phyloP scores from a whole-genome alignment of 2,329 filamentous ascomycete species.

The Botrytis deweyae region DNA sequence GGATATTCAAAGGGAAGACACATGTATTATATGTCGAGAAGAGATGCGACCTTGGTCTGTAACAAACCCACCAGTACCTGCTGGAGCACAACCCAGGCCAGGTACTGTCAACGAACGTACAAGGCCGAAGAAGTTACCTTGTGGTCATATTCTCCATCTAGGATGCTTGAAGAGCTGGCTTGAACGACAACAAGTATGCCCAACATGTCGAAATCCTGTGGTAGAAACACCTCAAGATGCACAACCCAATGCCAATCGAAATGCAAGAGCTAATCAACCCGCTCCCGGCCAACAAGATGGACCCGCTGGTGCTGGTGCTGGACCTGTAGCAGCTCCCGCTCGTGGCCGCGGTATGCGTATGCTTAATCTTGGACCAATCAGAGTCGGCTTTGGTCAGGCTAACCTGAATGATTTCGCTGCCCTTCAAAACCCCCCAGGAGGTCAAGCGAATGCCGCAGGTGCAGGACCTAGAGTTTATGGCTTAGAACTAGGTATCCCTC shows the following conservation, averaged over 20 bases:
- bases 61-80: slow-evolving; percentile 48
- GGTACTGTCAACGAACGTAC: slow-evolving; percentile 71
- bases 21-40: slow-evolving; percentile 96
- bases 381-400: slow-evolving; percentile 67
- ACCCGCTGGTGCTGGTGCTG: slow-evolving; percentile 39
- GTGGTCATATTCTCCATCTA: slow-evolving; percentile 92
- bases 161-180: slow-evolving; percentile 96
- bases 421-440: slow-evolving; percentile 50
- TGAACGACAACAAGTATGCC: slow-evolving; percentile 94
- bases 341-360: slow-evolving; percentile 52
- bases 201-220: slow-evolving; percentile 86
- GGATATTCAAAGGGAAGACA: slow-evolving; percentile 82
- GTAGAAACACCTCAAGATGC: slow-evolving; percentile 47
- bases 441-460: slow-evolving; percentile 38
- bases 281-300: slow-evolving; percentile 43
- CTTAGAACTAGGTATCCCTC: slow-evolving; percentile 39
- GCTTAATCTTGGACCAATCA: slow-evolving; percentile 71
- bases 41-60: slow-evolving; percentile 80
- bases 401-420: slow-evolving; percentile 67
- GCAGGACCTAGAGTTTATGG: slow-evolving; percentile 38
- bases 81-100: slow-evolving; percentile 33
- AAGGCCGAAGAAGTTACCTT: slow-evolving; percentile 92
- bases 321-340: slow-evolving; percentile 38
- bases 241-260: slow-evolving; percentile 28
- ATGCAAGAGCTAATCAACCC: slow-evolving; percentile 29